These are phyloP conservation scores for Echeveria elegans DNA, from an alignment of 164 flowering plant genomes.

Conservation along the genomic window DNA sequence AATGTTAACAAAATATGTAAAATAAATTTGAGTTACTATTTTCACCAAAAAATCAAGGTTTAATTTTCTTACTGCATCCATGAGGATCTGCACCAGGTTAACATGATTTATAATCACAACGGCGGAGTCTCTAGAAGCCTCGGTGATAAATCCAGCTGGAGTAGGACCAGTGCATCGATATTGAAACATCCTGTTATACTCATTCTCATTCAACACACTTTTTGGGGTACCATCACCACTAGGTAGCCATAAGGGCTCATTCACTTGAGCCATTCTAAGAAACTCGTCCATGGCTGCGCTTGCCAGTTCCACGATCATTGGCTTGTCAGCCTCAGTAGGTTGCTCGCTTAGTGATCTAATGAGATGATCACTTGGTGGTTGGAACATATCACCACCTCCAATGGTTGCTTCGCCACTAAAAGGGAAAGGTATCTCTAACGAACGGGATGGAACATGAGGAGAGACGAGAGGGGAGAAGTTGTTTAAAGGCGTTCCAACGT, in stretches of 20 bases:
- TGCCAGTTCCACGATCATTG: slow-evolving; percentile 60
- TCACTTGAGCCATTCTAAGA: slow-evolving; percentile 52
- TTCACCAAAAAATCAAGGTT: not conserved
- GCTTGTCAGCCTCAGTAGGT: slow-evolving; percentile 51
- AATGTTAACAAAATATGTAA: not conserved
- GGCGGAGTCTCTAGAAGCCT: slow-evolving; percentile 62
- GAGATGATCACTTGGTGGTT: slow-evolving; percentile 32
- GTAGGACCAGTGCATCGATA: slow-evolving; percentile 66
- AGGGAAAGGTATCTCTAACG: slow-evolving; percentile 27
- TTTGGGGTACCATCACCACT: slow-evolving; percentile 32
- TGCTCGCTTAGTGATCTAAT: slow-evolving; percentile 24
- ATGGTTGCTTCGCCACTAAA: slow-evolving; percentile 12
- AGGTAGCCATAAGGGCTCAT: slow-evolving; percentile 63
- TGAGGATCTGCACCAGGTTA: slow-evolving; percentile 70
- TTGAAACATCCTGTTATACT: slow-evolving; percentile 53
- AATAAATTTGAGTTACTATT: not conserved
- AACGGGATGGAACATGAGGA: slow-evolving; percentile 28
- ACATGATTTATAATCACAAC: slow-evolving; percentile 62
- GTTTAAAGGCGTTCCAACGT: slow-evolving; percentile 51
- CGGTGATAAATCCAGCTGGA: slow-evolving; percentile 43
- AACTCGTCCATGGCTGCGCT: slow-evolving; percentile 87
- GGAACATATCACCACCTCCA: slow-evolving; percentile 38
- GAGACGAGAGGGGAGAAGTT: slow-evolving; percentile 31
- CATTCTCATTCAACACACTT: slow-evolving; percentile 44
- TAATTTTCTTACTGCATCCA: slow-evolving; percentile 64